These are phyloP conservation scores for Fraxinus greggii DNA, from an alignment of 305 asterid genomes.

Conservation along the genomic window DNA sequence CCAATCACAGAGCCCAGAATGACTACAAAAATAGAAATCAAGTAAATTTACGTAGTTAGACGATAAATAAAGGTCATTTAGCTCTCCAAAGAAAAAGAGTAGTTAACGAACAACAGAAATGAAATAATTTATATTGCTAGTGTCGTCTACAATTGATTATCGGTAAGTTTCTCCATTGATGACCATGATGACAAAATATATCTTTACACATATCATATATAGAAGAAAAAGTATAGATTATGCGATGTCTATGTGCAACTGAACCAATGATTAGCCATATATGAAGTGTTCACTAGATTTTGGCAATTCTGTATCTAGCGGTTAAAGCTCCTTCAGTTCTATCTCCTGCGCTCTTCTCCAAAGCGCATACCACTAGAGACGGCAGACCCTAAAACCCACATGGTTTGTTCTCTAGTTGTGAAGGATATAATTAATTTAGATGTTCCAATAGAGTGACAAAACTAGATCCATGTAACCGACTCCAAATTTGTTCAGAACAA, in stretches of 20 bases:
- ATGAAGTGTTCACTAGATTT: not conserved
- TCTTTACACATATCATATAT: no score
- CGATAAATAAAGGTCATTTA: not conserved
- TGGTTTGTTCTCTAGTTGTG: not conserved
- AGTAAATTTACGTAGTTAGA: slow-evolving; percentile 12
- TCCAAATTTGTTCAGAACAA: not conserved
- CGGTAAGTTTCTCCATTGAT: not conserved
- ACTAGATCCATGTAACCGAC: not conserved
- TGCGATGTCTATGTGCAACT: no score
- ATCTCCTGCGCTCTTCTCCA: not conserved
- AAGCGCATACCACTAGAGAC: not conserved
- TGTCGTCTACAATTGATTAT: not conserved
- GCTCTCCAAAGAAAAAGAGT: not conserved
- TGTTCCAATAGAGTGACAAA: not conserved
- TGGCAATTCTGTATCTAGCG: not conserved
- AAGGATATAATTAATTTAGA: no score
- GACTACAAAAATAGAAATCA: slow-evolving; percentile 43
- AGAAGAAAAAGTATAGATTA: no score
- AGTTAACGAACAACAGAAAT: not conserved
- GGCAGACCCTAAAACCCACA: no score
- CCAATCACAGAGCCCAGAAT: slow-evolving; percentile 80
- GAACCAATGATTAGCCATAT: not conserved
- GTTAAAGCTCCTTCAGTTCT: not conserved
- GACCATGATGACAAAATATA: not conserved
- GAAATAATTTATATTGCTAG: not conserved